phyloP scores from a whole-genome alignment of 2,329 filamentous ascomycete genomes.

The Colletotrichum sp. region DNA sequence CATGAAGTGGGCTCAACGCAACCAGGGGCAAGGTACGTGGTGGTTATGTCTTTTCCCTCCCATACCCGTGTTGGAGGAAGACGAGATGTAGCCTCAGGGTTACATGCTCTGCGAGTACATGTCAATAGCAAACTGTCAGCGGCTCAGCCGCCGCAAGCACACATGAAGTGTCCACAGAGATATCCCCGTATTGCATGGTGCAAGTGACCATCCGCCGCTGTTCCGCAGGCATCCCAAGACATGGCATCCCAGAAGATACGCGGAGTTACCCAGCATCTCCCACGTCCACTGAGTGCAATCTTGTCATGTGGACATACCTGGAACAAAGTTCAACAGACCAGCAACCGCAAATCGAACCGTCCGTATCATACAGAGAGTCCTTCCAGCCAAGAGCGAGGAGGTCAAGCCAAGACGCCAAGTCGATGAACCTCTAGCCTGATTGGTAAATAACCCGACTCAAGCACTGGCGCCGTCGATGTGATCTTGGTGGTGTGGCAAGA shows the following conservation, averaged over 20 bases:
- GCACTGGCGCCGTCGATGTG: neutral
- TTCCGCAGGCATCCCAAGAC: neutral
- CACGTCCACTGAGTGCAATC: neutral
- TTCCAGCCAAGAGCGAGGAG: neutral
- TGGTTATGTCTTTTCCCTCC: neutral
- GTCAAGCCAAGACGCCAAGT: neutral
- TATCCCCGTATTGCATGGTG: neutral
- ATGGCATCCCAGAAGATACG: neutral
- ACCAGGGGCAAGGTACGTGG: neutral
- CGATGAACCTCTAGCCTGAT: neutral
- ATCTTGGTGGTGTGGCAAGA: neutral
- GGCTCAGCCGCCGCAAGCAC: neutral
- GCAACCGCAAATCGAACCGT: neutral
- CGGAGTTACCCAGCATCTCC: neutral
- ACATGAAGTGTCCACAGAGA: neutral
- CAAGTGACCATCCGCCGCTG: neutral
- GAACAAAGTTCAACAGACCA: neutral
- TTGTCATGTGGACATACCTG: neutral
- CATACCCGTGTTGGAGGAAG: neutral
- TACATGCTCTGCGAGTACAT: neutral
- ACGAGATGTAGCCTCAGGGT: neutral
- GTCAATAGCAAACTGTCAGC: neutral
- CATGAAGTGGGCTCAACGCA: neutral
- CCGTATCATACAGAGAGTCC: neutral
- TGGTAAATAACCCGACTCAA: neutral